Evolutionary conservation across 176 grass and related monocot species (phyloP), one percentile per base, ranked within the genome.

Genomic region (sorghum (Sorghum bicolor)): DNA sequence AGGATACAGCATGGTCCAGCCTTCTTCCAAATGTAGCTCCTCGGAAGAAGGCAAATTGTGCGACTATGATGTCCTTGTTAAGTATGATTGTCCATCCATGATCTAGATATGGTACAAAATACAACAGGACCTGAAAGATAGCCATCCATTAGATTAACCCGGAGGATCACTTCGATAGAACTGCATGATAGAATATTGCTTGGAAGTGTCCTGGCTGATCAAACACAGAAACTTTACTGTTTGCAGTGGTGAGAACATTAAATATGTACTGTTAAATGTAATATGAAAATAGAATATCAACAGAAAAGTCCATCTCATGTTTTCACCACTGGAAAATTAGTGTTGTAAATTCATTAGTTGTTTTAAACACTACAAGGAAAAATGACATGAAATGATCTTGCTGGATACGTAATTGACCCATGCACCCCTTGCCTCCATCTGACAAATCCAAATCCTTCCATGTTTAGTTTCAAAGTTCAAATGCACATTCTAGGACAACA

Each of bases 1-100:
- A 90, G 85, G 25, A 87, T 80, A 90, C 85, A 90, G 76, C 87
- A 79, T 84, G 76, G 37, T 84, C 70, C 53, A 75, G 63, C 62
- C 69, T 84, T 84, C 85, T 75, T 76, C 77, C n/a, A 11, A 22
- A 39, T 78, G 58, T 39, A 12, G 8, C 37, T 74, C 70, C 74
- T 71, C 77, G 0, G 2, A 75, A 63, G 47, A 45, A 75, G 69
- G 85, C 22, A 80, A 91, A 74, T 28, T 81, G 76, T 44, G 58
- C 72, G 67, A 79, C 47, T 90, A 64, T 69, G 48, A n/a, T 37
- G 20, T 6, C 80, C 84, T 75, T 80, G 88, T 84, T 60, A 87
- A 87, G 80, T 87, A 87, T 55, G 80, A 43, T 68, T 64, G 37
- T 64, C 74, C 85, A 69, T 70, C 32, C 40, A 80, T 28, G 48